Percentiles rank a stretch among this genome's conserved stretches.
Conservation (phyloP, 805 yeast species). For the Yarrowia keelungensis region DNA sequence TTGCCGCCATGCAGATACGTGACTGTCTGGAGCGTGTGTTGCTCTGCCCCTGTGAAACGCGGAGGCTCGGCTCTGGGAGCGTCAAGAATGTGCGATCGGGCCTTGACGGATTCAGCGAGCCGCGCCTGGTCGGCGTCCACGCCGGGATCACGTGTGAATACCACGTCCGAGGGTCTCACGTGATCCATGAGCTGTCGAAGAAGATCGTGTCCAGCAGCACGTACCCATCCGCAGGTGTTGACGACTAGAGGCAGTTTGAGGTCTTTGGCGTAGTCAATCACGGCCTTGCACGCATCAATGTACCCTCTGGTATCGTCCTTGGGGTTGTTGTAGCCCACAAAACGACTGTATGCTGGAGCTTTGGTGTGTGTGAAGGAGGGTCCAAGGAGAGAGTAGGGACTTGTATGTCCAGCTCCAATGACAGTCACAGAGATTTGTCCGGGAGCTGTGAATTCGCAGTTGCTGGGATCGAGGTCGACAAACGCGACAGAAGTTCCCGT, state of each 20-base stretch:
- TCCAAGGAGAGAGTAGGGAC: slow-evolving; percentile 18
- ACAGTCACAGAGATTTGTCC: slow-evolving; percentile 20
- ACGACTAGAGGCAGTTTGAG: slow-evolving; percentile 17
- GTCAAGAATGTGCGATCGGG: slow-evolving; percentile 16
- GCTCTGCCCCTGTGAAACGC: slow-evolving; percentile 29
- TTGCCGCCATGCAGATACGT: slow-evolving; percentile 18
- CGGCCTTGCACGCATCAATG: slow-evolving; percentile 12
- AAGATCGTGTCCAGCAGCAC: slow-evolving; percentile 34
- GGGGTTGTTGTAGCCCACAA: slow-evolving; percentile 37
- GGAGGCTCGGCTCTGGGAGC: not conserved
- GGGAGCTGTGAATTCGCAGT: slow-evolving; percentile 31
- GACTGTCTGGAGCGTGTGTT: slow-evolving; percentile 17
- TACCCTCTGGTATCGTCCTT: slow-evolving; percentile 28
- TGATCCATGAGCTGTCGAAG: slow-evolving; percentile 20
- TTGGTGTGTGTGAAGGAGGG: slow-evolving; percentile 29
- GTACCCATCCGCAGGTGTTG: slow-evolving; percentile 27
- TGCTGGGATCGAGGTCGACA: slow-evolving; percentile 32
- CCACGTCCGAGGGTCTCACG: slow-evolving; percentile 17
- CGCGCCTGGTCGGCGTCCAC: slow-evolving; percentile 30
- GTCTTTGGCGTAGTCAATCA: not conserved
- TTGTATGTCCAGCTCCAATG: not conserved
- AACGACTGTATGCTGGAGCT: slow-evolving; percentile 9
- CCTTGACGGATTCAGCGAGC: slow-evolving; percentile 9
- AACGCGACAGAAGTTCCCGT: not conserved
- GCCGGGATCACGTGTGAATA: slow-evolving; percentile 36